These are phyloP conservation scores for Phialophora expanda DNA, from an alignment of 2,329 filamentous ascomycete species.

Conservation along the genomic window DNA sequence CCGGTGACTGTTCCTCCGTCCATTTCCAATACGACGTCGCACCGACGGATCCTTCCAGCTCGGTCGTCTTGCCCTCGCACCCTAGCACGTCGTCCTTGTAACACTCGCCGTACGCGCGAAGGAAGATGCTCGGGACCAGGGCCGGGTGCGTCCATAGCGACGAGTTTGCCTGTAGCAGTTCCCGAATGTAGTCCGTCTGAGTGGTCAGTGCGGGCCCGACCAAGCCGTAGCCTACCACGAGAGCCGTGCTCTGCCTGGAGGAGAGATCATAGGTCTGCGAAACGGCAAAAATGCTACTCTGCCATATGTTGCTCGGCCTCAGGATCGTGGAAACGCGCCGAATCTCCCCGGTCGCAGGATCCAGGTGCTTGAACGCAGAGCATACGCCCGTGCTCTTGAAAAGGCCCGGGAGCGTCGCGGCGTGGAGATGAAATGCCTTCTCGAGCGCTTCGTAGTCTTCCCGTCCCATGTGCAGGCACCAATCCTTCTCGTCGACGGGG, in stretches of 20 bases:
- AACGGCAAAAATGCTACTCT: no score
- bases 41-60: not conserved
- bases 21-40: not conserved
- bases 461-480: not conserved
- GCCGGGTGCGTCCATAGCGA: not conserved
- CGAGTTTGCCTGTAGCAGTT: not conserved
- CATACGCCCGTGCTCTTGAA: no score
- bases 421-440: not conserved
- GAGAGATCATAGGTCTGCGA: conserved; percentile 1
- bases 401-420: not conserved
- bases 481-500: no score
- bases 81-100: not conserved
- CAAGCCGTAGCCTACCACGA: not conserved
- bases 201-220: not conserved
- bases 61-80: no score
- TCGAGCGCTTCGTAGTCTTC: conserved; percentile 1
- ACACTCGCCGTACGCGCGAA: not conserved
- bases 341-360: not conserved
- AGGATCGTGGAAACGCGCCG: not conserved
- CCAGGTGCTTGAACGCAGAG: not conserved
- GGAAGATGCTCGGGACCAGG: not conserved
- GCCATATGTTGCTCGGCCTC: no score
- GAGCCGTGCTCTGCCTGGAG: not conserved
- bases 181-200: not conserved
- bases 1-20: no score